Percentiles rank a stretch among this genome's conserved stretches.
phyloP scores from a whole-genome alignment of 768 basidiomycete genomes.

The Boletus rex-veris region DNA sequence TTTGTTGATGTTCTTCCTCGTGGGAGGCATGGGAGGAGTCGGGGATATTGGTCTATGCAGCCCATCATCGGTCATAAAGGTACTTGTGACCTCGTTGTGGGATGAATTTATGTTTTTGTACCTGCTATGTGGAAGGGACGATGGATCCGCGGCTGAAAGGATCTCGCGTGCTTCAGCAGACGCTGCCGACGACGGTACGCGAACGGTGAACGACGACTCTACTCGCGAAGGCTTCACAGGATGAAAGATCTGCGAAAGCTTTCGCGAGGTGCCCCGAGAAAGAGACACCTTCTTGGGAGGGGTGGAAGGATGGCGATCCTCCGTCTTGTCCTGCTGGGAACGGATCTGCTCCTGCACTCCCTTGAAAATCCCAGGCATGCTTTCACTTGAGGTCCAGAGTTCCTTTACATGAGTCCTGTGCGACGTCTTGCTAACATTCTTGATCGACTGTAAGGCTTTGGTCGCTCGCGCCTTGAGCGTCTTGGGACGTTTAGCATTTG shows the following conservation, averaged over 20 bases:
- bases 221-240: constrained; percentile 27
- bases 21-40: constrained; percentile 34
- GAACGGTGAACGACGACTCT: constrained; percentile 22
- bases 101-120: constrained; percentile 28
- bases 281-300: constrained; percentile 26
- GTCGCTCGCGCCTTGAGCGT: constrained; percentile 47
- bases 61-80: constrained; percentile 9
- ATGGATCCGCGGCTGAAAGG: constrained; percentile 3
- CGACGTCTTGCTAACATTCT: constrained; percentile 37
- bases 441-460: constrained; percentile 45
- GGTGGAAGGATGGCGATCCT: constrained; percentile 10
- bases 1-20: constrained; percentile 22
- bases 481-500: constrained; percentile 33
- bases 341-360: constrained; percentile 25
- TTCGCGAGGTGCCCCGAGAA: constrained; percentile 28
- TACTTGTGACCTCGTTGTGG: constrained; percentile 12
- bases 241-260: constrained; percentile 30
- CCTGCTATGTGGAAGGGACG: constrained; percentile 6
- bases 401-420: constrained; percentile 41
- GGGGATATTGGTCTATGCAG: constrained; percentile 32
- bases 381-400: constrained; percentile 30
- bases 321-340: constrained; percentile 12
- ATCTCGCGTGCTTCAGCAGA: constrained; percentile 16
- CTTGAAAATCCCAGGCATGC: constrained; percentile 25
- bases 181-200: constrained; percentile 20